phyloP scores from a whole-genome alignment of 1,284 basidiomycete genomes.

The Clitocybe nebularis region DNA sequence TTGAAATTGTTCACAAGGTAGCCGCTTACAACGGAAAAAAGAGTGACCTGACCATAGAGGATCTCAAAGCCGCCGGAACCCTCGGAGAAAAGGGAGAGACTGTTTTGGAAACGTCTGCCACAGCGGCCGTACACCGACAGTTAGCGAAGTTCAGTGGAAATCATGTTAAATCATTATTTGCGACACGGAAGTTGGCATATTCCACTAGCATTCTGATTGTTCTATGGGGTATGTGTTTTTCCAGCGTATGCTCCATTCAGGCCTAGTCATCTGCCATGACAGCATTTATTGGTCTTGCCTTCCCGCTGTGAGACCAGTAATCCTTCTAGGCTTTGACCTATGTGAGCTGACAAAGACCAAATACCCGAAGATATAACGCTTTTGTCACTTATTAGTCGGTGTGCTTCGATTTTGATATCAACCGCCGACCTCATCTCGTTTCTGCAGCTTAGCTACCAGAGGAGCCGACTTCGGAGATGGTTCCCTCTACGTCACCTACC shows the following conservation, averaged over 20 bases:
- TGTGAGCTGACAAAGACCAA: too few relatives aligned
- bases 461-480: constrained; percentile 63
- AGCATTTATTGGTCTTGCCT: constrained; percentile 73
- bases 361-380: constrained; percentile 57
- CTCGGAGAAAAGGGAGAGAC: constrained; percentile 15
- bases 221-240: constrained; percentile 50
- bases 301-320: constrained; percentile 45
- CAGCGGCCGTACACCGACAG: constrained; percentile 37
- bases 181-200: constrained; percentile 56
- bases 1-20: constrained; percentile 65
- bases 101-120: constrained; percentile 32
- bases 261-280: background rate
- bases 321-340: background rate
- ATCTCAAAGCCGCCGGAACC: constrained; percentile 28
- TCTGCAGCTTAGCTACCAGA: constrained; percentile 52
- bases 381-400: constrained; percentile 66
- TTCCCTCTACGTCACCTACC: constrained; percentile 61
- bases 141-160: constrained; percentile 39
- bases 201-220: constrained; percentile 58
- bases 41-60: constrained; percentile 42
- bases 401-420: too few relatives aligned
- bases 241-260: too few relatives aligned
- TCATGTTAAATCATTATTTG: constrained; percentile 59
- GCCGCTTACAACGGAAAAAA: constrained; percentile 64
- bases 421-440: too few relatives aligned